These are phyloP conservation scores for Orbilia blumenaviensis DNA, from an alignment of 2,329 filamentous ascomycete genomes.

Conservation along the genomic window DNA sequence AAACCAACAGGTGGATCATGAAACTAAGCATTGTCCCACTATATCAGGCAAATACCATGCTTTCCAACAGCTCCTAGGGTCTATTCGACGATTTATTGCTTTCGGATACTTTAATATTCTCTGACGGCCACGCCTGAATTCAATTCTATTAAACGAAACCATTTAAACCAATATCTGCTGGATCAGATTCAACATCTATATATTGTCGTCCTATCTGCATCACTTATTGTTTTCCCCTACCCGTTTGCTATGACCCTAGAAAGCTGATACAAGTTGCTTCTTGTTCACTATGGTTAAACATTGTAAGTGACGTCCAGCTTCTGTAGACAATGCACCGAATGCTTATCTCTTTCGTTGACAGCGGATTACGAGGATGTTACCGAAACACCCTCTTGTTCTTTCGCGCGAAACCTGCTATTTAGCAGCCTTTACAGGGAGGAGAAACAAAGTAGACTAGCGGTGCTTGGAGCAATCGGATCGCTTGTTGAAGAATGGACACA, in stretches of 20 bases:
- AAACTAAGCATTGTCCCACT: conserved; percentile 18
- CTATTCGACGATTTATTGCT: neutral
- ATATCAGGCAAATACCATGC: conserved; percentile 33
- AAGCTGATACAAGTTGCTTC: neutral
- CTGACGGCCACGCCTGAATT: conserved; percentile 15
- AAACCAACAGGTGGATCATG: conserved; percentile 29
- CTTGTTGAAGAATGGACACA: conserved; percentile 51
- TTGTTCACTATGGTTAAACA: conserved; percentile 39
- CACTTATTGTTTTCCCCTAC: neutral
- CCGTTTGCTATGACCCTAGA: conserved; percentile 32
- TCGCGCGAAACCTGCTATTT: conserved; percentile 41
- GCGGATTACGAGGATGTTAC: conserved; percentile 51
- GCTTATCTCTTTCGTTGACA: neutral
- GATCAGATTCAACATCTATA: conserved; percentile 28
- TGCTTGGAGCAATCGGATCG: conserved; percentile 34
- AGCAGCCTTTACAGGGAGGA: conserved; percentile 42
- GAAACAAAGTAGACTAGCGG: conserved; percentile 36
- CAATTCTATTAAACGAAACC: neutral
- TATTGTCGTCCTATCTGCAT: neutral
- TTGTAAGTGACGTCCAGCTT: conserved; percentile 23
- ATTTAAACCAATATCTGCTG: conserved; percentile 28
- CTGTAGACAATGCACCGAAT: neutral
- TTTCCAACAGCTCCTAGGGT: conserved; percentile 13
- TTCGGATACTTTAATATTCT: conserved; percentile 11
- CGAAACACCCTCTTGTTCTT: conserved; percentile 46